These are phyloP conservation scores for Kluyveromyces starmeri DNA, from an alignment of 805 yeast genomes.

Conservation along the genomic window DNA sequence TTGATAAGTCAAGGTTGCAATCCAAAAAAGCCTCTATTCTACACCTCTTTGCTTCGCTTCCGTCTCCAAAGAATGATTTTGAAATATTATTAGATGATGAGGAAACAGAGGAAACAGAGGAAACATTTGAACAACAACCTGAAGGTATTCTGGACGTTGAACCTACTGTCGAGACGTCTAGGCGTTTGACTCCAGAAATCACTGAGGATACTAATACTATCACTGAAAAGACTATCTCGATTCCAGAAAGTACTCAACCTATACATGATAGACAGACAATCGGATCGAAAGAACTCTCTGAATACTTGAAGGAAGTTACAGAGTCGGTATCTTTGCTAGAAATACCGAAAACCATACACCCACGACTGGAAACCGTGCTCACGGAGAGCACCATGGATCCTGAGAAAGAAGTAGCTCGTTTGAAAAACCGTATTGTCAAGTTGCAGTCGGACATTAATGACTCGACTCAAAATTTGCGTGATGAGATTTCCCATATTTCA, in stretches of 20 bases:
- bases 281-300: slow-evolving; percentile 2
- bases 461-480: background rate
- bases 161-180: too few species aligned
- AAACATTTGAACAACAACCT: too few species aligned
- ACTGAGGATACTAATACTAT: too few species aligned
- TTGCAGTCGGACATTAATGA: background rate
- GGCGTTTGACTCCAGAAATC: too few species aligned
- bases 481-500: background rate
- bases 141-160: slow-evolving; percentile 1
- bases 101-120: too few species aligned
- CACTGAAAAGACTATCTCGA: too few species aligned
- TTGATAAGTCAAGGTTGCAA: background rate
- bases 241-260: too few species aligned
- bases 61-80: slow-evolving; percentile 40
- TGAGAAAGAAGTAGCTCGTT: background rate
- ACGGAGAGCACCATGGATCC: background rate
- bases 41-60: slow-evolving; percentile 27
- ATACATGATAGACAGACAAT: too few species aligned
- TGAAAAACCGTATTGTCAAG: background rate
- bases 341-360: background rate
- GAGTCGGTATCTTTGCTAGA: background rate
- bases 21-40: slow-evolving; percentile 6
- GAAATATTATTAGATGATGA: slow-evolving; percentile 33
- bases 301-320: slow-evolving; percentile 4
- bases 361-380: background rate